Conservation (phyloP, 2,329 filamentous ascomycete species). For the Calonectria leucothoes region DNA sequence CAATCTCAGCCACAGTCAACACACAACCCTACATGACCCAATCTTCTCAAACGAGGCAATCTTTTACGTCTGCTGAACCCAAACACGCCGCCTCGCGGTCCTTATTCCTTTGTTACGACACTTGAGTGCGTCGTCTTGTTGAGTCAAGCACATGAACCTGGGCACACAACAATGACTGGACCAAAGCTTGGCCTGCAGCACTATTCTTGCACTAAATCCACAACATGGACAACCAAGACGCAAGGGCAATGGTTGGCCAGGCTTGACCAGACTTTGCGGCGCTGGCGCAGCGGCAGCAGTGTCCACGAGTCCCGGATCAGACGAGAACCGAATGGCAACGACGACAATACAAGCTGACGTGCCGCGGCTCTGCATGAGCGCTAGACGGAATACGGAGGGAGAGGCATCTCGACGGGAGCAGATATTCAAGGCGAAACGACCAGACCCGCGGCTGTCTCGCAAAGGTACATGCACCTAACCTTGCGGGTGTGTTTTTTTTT, state of each 20-base stretch:
- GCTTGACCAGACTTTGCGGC: not conserved
- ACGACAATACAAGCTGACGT: no score
- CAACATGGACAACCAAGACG: not conserved
- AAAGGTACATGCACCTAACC: not conserved
- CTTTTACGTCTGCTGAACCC: not conserved
- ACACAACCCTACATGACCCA: not conserved
- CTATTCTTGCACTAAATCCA: not conserved
- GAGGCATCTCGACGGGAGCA: not conserved
- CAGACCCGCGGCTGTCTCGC: not conserved
- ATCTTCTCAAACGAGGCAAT: not conserved
- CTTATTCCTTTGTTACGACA: not conserved
- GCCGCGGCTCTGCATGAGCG: not conserved
- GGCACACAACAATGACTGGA: not conserved
- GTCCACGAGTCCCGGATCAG: not conserved
- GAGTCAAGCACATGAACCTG: not conserved
- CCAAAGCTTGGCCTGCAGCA: not conserved
- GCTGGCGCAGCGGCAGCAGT: not conserved
- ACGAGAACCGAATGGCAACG: no score
- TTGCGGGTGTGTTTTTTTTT: not conserved
- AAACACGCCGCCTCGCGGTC: not conserved
- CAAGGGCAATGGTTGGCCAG: not conserved
- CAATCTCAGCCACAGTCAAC: not conserved
- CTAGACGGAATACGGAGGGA: not conserved
- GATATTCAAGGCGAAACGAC: not conserved
- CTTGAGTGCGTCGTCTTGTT: not conserved